Conservation (phyloP, 2,329 filamentous ascomycete species). For the Clonostachys rosea region DNA sequence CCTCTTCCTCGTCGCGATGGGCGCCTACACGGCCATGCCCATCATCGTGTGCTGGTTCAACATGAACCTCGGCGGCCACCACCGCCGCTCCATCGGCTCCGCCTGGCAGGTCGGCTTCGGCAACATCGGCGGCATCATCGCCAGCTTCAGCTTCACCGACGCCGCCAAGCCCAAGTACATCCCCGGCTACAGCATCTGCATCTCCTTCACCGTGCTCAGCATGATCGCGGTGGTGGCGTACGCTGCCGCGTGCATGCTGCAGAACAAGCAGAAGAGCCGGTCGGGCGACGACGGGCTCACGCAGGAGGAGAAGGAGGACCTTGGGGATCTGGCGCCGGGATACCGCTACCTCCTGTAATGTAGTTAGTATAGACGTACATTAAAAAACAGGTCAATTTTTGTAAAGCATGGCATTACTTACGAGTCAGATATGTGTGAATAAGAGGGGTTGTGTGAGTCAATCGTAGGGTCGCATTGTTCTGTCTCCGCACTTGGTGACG, state of each 20-base stretch:
- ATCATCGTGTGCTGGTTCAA: constrained; percentile 81
- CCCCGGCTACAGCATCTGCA: constrained; percentile 72
- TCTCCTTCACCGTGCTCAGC: constrained; percentile 68
- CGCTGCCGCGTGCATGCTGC: constrained; percentile 46
- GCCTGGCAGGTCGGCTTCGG: constrained; percentile 78
- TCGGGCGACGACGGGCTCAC: constrained; percentile 41
- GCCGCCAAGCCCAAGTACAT: constrained; percentile 65
- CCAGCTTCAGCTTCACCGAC: constrained; percentile 64
- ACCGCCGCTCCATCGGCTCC: constrained; percentile 63
- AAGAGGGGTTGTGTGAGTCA: too few relatives aligned
- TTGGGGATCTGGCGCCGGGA: constrained; percentile 55
- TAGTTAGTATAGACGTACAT: too few relatives aligned
- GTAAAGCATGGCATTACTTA: too few relatives aligned
- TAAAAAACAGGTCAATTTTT: too few relatives aligned
- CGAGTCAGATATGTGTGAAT: too few relatives aligned
- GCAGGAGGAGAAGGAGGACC: constrained; percentile 55
- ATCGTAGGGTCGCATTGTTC: too few relatives aligned
- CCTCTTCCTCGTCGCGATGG: constrained; percentile 77
- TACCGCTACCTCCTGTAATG: constrained; percentile 53
- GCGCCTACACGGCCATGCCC: constrained; percentile 84
- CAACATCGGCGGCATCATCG: constrained; percentile 75
- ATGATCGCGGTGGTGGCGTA: constrained; percentile 58
- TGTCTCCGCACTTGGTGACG: too few relatives aligned
- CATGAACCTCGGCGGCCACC: constrained; percentile 74
- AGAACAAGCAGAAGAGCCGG: constrained; percentile 51